Evolutionary conservation across 768 basidiomycete genomes (phyloP), one percentile per base, ranked within the genome.

Genomic region (Russula lepida): DNA sequence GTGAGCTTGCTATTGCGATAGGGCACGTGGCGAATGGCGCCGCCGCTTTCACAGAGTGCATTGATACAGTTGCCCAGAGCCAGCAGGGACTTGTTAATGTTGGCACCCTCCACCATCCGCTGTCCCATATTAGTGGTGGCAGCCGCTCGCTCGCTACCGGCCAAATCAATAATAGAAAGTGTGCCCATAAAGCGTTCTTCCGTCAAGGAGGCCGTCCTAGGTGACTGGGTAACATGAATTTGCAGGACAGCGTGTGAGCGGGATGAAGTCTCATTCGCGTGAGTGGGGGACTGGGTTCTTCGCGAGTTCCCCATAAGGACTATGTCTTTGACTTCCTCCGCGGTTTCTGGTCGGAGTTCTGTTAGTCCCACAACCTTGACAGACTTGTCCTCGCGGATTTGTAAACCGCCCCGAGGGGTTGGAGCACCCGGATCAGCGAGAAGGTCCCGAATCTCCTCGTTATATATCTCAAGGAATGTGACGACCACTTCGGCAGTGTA

Each of bases 1-100:
- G 97, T 99, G 65, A 99, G 88, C 75, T 99, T 99, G 79, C 91
- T 93, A 76, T 99, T 97, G 58, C 97, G 84, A 74, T 98, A 99
- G 0, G 97, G 97, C 13, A 99, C 81, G 71, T 98, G 97, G 37
- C 90, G 89, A 60, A 84, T 72, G 28, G 88, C 87, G 30, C 89
- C 89, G 6, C 92, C 91, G 59, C 92, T 92, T 73, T 95, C 92
- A 76, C 95, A 98, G 53, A 99, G 85, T 6, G 97, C 95, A 68
- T 98, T 98, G 75, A 99, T 98, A 74, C 95, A 98, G 74, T 97
- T 98, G 30, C 94, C 94, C 35, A 99, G 84, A 7, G 97, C 94
- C 57, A 99, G 85, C 23, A 99, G 84, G 32, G 95, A 98, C 72
- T 98, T 95, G 76, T 99, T 99, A 77, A 99, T 99, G 71, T 98